Conservation (phyloP, 495 filamentous ascomycete genomes). For the Hamigera avellanea region DNA sequence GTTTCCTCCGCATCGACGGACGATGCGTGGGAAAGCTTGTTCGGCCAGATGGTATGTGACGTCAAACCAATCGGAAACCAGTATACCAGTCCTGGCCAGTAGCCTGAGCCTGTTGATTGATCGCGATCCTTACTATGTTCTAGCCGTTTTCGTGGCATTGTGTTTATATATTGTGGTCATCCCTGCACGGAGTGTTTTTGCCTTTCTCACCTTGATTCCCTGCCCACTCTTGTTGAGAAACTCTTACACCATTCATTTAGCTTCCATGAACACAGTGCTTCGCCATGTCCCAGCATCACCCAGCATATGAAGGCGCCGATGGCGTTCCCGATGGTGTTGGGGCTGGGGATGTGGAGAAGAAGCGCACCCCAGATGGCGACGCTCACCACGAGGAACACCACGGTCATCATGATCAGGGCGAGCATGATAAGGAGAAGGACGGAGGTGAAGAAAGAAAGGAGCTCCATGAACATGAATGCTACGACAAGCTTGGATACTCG, state of each 20-base stretch:
- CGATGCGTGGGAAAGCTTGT: neutral
- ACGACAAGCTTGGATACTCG: conserved; percentile 46
- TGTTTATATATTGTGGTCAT: neutral
- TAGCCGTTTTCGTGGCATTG: neutral
- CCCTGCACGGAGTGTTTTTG: neutral
- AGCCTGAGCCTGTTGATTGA: too few species aligned
- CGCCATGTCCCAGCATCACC: conserved; percentile 3
- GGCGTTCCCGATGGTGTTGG: conserved; percentile 4
- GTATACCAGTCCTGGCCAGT: neutral
- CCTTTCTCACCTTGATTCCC: neutral
- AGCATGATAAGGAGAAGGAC: conserved; percentile 2
- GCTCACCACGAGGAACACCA: conserved; percentile 5
- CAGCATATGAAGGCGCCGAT: conserved; percentile 1
- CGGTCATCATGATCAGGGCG: neutral
- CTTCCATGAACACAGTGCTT: neutral
- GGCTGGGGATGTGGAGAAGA: conserved; percentile 15
- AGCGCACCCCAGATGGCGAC: conserved; percentile 3
- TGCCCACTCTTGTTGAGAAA: neutral
- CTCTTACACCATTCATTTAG: conserved; percentile 2
- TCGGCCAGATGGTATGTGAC: neutral
- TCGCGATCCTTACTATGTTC: too few species aligned
- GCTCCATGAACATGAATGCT: conserved; percentile 45
- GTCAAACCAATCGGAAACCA: conserved; percentile 1
- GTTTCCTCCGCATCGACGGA: neutral
- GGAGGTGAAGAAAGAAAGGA: conserved; percentile 34